phyloP scores from a whole-genome alignment of 495 filamentous ascomycete species.

The Penicillium mononematosum region DNA sequence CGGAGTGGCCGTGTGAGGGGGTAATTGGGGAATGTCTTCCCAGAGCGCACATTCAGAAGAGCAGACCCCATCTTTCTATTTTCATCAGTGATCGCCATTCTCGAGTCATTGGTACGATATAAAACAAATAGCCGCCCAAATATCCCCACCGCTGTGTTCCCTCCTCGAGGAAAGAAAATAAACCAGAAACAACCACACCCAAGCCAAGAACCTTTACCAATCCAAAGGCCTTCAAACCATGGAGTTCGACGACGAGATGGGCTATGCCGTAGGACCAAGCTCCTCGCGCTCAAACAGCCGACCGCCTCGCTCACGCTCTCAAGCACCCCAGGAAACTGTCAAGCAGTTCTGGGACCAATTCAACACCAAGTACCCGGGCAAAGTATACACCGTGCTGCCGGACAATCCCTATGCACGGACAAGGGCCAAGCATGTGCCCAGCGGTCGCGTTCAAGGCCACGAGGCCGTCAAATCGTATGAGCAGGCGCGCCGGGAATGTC shows the following conservation, averaged over 20 bases:
- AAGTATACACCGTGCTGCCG: conserved; percentile 70
- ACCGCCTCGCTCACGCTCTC: conserved; percentile 48
- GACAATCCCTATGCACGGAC: conserved; percentile 67
- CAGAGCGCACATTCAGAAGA: not conserved
- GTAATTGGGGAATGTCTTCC: not conserved
- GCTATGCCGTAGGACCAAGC: conserved; percentile 27
- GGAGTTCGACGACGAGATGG: conserved; percentile 39
- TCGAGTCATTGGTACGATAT: not conserved
- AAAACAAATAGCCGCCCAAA: not conserved
- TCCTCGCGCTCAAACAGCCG: conserved; percentile 43
- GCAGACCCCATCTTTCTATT: not conserved
- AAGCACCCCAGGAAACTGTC: conserved; percentile 67
- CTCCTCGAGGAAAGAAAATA: not conserved
- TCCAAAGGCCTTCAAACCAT: conserved; percentile 15
- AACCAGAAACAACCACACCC: not conserved
- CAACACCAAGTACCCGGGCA: conserved; percentile 57
- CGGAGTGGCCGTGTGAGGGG: conserved; percentile 10
- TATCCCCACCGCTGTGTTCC: not conserved
- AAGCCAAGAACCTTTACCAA: not conserved
- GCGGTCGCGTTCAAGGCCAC: conserved; percentile 52
- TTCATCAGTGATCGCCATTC: not conserved
- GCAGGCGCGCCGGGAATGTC: conserved; percentile 67
- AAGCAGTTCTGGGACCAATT: conserved; percentile 81
- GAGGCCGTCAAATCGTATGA: conserved; percentile 66
- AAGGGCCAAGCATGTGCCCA: conserved; percentile 54